Base-by-base conservation (phyloP, 2,329 filamentous ascomycete species). In the Phaeosphaeria sp. region DNA sequence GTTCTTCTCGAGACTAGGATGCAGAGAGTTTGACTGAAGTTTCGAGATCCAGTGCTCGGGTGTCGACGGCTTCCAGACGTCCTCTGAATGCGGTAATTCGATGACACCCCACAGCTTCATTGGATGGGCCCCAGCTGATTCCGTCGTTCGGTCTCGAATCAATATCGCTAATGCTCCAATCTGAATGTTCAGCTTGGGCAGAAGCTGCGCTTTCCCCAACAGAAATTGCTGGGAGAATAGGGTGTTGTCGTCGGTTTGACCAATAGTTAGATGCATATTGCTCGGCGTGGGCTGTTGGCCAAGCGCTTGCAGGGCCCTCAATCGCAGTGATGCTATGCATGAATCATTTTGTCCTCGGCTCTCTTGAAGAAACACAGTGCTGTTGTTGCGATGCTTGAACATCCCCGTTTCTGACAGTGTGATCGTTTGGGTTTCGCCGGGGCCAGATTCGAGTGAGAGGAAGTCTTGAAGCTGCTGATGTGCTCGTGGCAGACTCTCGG, bases 21-120 rank as follows among this genome's bases (percentile, higher is more conserved):
- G n/a, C 21, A 10, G 17, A 44, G 13, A 23, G 13, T 25, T 46
- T 49, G 7, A 58, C 21, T 10, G 27, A 27, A 18, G 47, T n/a
- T 3, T 22, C 1, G 0, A 46, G 6, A 67, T 52, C 68, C 67
- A 70, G 33, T 65, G 59, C 23, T 69, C 59, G 17, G 60, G 27
- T 17, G 27, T 48, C 3, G 50, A 30, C 18, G 54, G 43, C 23
- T 15, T 52, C 51, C 46, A 56, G 17, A 22, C n/a, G 9, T 46
- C n/a, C 6, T 18, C 17, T 21, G 61, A 30, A 6, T 36, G 10
- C 0, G 48, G 50, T n/a, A 75, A 27, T 41, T 81, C 70, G 20
- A 89, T 77, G 1, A 74, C 78, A 1, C 82, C 84, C 85, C 85
- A 88, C 21, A 85, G 65, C 42, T 77, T 82, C 88, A 90, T 89